Percentiles rank a stretch among this genome's conserved stretches.
These are phyloP conservation scores for Marasmius oreades DNA, from an alignment of 1,284 basidiomycete genomes.

Conservation along the genomic window DNA sequence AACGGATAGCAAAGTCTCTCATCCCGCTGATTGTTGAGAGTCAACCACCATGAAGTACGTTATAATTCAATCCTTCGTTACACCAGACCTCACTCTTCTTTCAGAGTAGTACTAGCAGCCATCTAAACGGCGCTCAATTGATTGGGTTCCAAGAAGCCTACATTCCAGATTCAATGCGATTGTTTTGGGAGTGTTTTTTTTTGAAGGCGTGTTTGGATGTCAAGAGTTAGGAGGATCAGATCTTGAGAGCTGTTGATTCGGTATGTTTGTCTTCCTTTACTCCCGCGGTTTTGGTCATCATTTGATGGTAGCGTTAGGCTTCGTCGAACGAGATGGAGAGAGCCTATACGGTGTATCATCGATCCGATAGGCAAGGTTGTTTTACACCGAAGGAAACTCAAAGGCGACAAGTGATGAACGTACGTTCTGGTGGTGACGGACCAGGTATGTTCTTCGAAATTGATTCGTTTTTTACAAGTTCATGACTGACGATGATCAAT, in stretches of 20 bases:
- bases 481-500: no score
- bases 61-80: no score
- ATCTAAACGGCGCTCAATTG: no score
- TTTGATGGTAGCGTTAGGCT: conserved; percentile 19
- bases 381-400: conserved; percentile 20
- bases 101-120: no score
- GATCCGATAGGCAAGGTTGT: conserved; percentile 14
- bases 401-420: conserved; percentile 19
- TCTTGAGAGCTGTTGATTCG: conserved; percentile 16
- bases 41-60: no score
- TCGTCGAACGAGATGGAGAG: conserved; percentile 14
- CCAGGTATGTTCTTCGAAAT: conserved; percentile 10
- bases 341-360: conserved; percentile 18
- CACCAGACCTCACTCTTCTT: no score
- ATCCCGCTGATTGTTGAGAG: no score
- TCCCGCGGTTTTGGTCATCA: no score
- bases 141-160: no score
- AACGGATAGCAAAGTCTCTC: no score
- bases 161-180: no score
- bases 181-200: conserved; percentile 15
- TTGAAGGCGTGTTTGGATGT: conserved; percentile 15
- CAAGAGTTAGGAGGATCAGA: conserved; percentile 13
- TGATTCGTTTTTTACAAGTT: background rate
- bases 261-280: background rate
- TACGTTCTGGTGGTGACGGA: conserved; percentile 18